Base-by-base conservation (phyloP, 768 basidiomycete genomes). In the Psilocybe tampanensis region DNA sequence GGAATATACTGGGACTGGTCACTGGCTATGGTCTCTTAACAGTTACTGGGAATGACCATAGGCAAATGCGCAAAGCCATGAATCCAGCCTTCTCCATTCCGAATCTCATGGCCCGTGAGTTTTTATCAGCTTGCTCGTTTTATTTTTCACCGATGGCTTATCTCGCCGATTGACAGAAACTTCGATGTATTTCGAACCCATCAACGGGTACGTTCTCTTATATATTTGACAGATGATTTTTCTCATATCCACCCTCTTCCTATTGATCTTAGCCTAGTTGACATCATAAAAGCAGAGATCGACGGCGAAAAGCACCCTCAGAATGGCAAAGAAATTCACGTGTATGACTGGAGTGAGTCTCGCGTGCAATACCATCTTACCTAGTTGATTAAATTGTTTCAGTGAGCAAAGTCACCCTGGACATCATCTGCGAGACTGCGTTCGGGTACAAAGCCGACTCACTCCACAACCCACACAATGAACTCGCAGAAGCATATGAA, bases 361-460 rank as follows among this genome's bases (percentile, higher is more conserved):
- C 12, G 8, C 47, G 39, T 33, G 26, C 23, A 56, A 22, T 36
- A 12, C 24, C 44, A 22, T 17, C 21, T 23, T 23, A 29, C 33
- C 54, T 43, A 49, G 43, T 26, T 24, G 47, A 36, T 36, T n/a
- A n/a, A 42, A 55, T 33, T 15, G 18, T 23, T 47, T 3, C 45
- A 81, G 79, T 80, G 76, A 77, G 76, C 58, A 81, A 79, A 66
- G 76, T 76, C 1, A 81, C 80, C 0, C 69, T 83, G 17, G 80
- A 82, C 56, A 79, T 81, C 58, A 81, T 82, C 32, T 81, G 79
- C 67, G 71, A 72, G 13, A 77, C 80, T 9, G 79, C 78, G 0
- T 80, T 82, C 55, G 78, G 77, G 7, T 82, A 82, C 64, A 66
- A 72, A 42, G 63, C 79, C 11, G 74, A 80, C 56, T 76, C 77